Conservation (phyloP, 345 rosid species). For the Trapa bicornis region DNA sequence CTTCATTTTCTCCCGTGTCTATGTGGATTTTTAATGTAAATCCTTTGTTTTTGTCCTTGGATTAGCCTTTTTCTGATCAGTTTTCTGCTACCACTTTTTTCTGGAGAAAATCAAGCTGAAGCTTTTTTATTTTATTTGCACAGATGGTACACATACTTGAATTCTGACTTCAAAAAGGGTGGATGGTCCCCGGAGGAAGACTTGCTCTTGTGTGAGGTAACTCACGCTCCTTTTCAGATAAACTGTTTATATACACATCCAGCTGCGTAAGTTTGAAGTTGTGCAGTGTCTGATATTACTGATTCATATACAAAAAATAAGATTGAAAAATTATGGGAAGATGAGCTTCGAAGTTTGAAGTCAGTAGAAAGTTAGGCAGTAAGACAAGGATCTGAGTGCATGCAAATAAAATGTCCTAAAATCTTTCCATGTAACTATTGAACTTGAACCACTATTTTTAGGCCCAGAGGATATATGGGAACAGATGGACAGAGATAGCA, state of each 20-base stretch:
- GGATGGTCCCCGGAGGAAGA: conserved; percentile 99
- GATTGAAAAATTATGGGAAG: not conserved
- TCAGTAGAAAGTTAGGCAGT: not conserved
- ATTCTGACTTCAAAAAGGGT: conserved; percentile 97
- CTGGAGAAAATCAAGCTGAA: no score
- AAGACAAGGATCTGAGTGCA: no score
- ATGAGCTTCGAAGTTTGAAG: not conserved
- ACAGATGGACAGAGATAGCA: conserved; percentile 98
- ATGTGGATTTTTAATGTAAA: no score
- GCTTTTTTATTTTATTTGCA: not conserved
- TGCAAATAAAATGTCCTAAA: not conserved
- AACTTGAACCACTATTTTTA: conserved; percentile 19
- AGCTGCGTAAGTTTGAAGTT: no score
- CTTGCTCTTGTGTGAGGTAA: conserved; percentile 87
- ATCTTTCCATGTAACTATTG: no score
- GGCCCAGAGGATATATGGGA: conserved; percentile 94
- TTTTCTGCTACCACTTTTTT: not conserved
- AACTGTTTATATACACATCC: not conserved
- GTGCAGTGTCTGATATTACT: no score
- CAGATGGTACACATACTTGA: conserved; percentile 96
- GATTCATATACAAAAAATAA: not conserved
- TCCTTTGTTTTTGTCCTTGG: no score
- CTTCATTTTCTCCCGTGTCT: no score
- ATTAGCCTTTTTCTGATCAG: not conserved
- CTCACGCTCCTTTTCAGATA: not conserved